Conservation (phyloP, 2,329 filamentous ascomycete genomes). For the Diaporthe batatas region DNA sequence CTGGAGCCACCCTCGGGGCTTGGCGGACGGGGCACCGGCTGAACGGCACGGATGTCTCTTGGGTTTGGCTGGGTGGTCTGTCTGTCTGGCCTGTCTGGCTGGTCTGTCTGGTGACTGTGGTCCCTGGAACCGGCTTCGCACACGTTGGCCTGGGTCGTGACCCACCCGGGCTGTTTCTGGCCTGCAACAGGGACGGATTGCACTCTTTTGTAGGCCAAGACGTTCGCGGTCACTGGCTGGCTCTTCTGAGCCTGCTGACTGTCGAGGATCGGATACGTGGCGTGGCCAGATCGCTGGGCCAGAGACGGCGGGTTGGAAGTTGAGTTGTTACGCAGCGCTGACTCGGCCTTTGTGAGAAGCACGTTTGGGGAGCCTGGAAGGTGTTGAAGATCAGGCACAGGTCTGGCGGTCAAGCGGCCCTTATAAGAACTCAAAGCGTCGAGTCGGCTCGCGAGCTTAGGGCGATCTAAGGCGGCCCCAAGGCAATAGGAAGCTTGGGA, state of each 20-base stretch:
- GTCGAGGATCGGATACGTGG: conserved; percentile 12
- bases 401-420: conserved; percentile 34
- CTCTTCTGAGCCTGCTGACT: neutral
- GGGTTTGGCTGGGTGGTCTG: conserved; percentile 3
- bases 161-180: conserved; percentile 37
- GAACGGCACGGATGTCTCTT: conserved; percentile 33
- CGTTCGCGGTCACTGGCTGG: neutral
- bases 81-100: neutral
- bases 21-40: conserved; percentile 31
- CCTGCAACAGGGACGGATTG: conserved; percentile 9
- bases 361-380: neutral
- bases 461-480: conserved; percentile 14
- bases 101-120: neutral
- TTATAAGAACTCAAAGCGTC: conserved; percentile 28
- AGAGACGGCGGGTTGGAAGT: conserved; percentile 6
- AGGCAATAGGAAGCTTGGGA: conserved; percentile 28
- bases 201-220: conserved; percentile 20
- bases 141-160: conserved; percentile 37
- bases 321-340: conserved; percentile 3
- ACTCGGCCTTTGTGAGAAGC: neutral
- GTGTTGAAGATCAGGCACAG: conserved; percentile 12
- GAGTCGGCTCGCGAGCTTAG: conserved; percentile 23
- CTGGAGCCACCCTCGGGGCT: conserved; percentile 33
- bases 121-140: conserved; percentile 39
- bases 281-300: conserved; percentile 6